Evolutionary conservation across 148 eudicot genomes (phyloP).

Genomic region (Fagopyrum esculentum): DNA sequence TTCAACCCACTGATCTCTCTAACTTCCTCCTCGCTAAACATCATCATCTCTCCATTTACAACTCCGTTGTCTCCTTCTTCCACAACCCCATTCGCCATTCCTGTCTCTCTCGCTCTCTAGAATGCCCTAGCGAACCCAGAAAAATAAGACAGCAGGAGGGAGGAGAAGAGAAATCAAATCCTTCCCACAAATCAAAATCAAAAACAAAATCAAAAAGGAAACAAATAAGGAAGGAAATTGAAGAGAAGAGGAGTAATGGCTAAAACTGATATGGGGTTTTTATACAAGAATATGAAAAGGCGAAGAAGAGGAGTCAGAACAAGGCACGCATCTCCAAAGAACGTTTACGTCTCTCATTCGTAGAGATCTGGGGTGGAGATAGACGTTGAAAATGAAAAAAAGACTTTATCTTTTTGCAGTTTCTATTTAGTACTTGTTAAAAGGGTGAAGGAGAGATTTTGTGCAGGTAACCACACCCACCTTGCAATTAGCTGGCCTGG

Average conservation of each 20-base stretch:
- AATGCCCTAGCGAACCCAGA: neutral
- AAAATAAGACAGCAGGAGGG: neutral
- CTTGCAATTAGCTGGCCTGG: slow-evolving; percentile 7
- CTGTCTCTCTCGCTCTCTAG: neutral
- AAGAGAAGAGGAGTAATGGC: neutral
- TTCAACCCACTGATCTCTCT: slow-evolving; percentile 7
- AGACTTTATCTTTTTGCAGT: neutral
- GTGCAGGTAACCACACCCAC: neutral
- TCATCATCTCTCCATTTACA: slow-evolving; percentile 1
- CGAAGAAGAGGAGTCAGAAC: neutral
- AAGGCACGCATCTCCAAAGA: slow-evolving; percentile 12
- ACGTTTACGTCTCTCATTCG: slow-evolving; percentile 13
- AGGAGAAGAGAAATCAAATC: neutral
- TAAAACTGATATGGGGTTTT: neutral
- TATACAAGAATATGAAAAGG: neutral
- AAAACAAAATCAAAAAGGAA: neutral
- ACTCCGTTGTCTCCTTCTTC: slow-evolving; percentile 3
- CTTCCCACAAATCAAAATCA: neutral
- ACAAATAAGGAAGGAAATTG: neutral
- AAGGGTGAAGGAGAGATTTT: neutral
- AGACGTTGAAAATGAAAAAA: slow-evolving; percentile 7
- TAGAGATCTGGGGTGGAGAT: slow-evolving; percentile 7
- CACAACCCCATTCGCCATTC: slow-evolving; percentile 11
- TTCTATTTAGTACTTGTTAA: neutral
- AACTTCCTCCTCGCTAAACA: slow-evolving; percentile 14